Conservation (phyloP, 345 rosid species). For the Citropsis articulata region DNA sequence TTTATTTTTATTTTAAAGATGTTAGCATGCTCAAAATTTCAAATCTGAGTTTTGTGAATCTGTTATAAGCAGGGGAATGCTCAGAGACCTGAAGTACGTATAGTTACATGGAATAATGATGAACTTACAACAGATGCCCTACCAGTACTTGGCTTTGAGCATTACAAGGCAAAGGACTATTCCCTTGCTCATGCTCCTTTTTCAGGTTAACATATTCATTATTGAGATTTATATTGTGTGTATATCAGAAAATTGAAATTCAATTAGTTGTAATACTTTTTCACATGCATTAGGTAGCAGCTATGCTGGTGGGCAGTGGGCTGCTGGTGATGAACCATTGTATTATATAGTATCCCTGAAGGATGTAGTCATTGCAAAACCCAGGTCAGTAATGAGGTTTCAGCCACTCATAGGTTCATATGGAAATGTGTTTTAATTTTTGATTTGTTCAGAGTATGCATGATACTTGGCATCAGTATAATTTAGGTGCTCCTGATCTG, state of each 20-base stretch:
- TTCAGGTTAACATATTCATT: constrained; percentile 58
- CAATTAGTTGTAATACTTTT: constrained; percentile 18
- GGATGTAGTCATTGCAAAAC: constrained; percentile 98
- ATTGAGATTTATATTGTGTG: constrained; percentile 17
- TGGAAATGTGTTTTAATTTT: background rate
- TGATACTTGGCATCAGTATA: background rate
- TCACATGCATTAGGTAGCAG: constrained; percentile 75
- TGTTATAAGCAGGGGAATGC: constrained; percentile 76
- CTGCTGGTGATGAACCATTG: constrained; percentile 96
- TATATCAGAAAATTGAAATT: constrained; percentile 16
- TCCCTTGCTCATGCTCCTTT: constrained; percentile 97
- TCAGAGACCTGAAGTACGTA: constrained; percentile 94
- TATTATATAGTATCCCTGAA: constrained; percentile 95
- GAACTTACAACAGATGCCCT: constrained; percentile 98
- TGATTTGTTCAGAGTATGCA: background rate
- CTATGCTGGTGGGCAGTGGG: constrained; percentile 99
- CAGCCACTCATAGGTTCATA: background rate
- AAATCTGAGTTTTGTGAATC: constrained; percentile 18
- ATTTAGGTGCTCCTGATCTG: background rate
- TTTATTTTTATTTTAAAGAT: background rate
- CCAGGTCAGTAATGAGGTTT: constrained; percentile 55
- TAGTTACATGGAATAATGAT: constrained; percentile 92
- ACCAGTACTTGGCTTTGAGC: constrained; percentile 96
- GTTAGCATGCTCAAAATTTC: background rate
- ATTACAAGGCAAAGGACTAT: constrained; percentile 96